Percentiles rank a stretch among this genome's conserved stretches.
phyloP scores from a whole-genome alignment of 768 basidiomycete genomes.

The Tylopilus felleus region DNA sequence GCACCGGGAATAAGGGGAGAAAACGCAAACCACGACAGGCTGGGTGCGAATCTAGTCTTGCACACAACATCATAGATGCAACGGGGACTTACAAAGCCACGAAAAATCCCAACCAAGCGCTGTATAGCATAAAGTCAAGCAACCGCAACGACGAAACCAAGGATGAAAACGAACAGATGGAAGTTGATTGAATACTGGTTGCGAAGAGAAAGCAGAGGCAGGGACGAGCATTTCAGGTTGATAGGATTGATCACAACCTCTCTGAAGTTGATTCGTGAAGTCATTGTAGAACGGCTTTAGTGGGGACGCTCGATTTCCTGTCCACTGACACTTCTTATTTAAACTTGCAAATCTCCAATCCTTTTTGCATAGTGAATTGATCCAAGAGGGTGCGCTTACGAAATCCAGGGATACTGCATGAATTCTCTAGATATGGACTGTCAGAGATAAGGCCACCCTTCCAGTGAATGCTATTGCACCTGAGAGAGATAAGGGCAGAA shows the following conservation, averaged over 20 bases:
- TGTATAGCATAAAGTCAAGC: not conserved
- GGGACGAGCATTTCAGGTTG: slow-evolving; percentile 4
- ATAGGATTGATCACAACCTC: slow-evolving; percentile 5
- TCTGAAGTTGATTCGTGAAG: slow-evolving; percentile 5
- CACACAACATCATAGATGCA: not conserved
- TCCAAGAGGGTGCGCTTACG: not conserved
- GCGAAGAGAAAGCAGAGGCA: slow-evolving; percentile 2
- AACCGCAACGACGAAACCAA: not conserved
- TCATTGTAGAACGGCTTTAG: slow-evolving; percentile 2
- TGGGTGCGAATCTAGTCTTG: slow-evolving; percentile 1
- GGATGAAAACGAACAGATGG: slow-evolving; percentile 3
- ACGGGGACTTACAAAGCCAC: slow-evolving; percentile 2
- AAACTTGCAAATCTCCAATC: not conserved
- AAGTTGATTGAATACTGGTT: slow-evolving; percentile 9
- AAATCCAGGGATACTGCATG: not conserved
- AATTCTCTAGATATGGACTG: not conserved
- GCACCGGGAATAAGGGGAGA: slow-evolving; percentile 57
- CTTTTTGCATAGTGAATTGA: not conserved
- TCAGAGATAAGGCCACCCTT: slow-evolving; percentile 33
- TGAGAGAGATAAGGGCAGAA: not conserved
- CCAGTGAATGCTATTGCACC: not conserved
- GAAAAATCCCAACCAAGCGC: slow-evolving; percentile 4
- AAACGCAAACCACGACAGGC: slow-evolving; percentile 55
- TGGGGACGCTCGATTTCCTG: not conserved
- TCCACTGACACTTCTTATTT: not conserved